phyloP scores from a whole-genome alignment of 1,139 yeast species.

The Pichia sp. region DNA sequence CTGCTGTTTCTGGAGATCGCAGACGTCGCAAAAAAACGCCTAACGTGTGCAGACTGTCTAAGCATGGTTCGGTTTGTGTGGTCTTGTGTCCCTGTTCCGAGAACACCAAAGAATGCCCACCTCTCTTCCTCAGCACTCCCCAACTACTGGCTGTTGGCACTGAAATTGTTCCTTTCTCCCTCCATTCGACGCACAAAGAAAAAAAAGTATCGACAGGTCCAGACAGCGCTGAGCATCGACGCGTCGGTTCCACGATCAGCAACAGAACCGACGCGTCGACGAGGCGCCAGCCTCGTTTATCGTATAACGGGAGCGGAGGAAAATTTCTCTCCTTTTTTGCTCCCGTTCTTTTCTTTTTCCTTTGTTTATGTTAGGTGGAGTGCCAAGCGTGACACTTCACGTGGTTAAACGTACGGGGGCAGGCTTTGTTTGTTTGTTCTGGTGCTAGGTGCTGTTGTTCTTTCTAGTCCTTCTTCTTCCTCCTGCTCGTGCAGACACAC shows the following conservation, averaged over 20 bases:
- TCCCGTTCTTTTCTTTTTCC: not conserved
- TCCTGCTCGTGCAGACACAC: not conserved
- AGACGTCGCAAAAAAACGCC: constrained; percentile 2
- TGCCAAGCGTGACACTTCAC: not conserved
- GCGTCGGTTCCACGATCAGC: not conserved
- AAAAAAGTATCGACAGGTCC: not conserved
- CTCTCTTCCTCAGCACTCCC: not conserved
- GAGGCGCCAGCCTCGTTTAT: not conserved
- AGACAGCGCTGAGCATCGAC: not conserved
- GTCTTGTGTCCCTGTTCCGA: too few relatives aligned
- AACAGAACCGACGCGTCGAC: not conserved
- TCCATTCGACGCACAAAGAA: not conserved
- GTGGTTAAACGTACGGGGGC: not conserved
- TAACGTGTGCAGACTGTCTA: not conserved
- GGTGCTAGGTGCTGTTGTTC: not conserved
- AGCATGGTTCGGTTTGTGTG: not conserved
- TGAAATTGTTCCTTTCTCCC: not conserved
- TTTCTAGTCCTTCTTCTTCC: not conserved
- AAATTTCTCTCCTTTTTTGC: not conserved
- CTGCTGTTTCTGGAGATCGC: not conserved
- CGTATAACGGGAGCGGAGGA: not conserved
- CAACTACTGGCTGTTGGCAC: not conserved
- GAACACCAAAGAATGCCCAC: not conserved
- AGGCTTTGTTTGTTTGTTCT: too few relatives aligned
- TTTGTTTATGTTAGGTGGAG: not conserved